Conservation (phyloP, 805 yeast genomes). For the Metschnikowia dekortorum region DNA sequence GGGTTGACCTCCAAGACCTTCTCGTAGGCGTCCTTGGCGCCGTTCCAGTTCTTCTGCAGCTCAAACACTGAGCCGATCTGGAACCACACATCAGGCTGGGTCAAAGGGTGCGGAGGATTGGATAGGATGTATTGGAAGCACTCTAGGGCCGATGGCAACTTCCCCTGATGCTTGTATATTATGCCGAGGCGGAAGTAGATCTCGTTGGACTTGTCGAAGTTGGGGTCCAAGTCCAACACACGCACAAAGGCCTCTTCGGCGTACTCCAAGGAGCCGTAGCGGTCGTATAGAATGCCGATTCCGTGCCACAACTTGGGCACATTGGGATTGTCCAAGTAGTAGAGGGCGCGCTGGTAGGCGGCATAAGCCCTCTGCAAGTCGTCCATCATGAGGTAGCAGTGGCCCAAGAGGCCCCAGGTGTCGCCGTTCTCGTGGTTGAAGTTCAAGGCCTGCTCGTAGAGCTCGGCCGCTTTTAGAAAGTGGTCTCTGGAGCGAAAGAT, state of each 20-base stretch:
- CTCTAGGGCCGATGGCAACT: conserved; percentile 81
- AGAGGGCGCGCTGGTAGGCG: conserved; percentile 93
- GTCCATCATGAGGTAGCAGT: conserved; percentile 94
- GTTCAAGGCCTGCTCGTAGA: conserved; percentile 81
- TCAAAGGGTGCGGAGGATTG: conserved; percentile 91
- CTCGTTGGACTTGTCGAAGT: conserved; percentile 93
- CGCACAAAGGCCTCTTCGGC: conserved; percentile 98
- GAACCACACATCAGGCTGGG: conserved; percentile 98
- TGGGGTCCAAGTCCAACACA: conserved; percentile 91
- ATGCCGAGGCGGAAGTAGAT: conserved; percentile 95
- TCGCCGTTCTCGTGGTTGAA: conserved; percentile 87
- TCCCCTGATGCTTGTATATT: conserved; percentile 91
- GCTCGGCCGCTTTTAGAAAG: conserved; percentile 91
- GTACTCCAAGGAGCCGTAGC: conserved; percentile 93
- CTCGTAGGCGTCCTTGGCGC: conserved; percentile 94
- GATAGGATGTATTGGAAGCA: conserved; percentile 89
- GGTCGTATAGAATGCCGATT: conserved; percentile 90
- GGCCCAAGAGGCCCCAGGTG: conserved; percentile 95
- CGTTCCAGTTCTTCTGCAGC: conserved; percentile 84
- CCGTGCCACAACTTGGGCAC: conserved; percentile 99
- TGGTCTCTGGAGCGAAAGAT: conserved; percentile 84
- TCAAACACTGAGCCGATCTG: conserved; percentile 96
- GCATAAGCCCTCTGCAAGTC: conserved; percentile 93
- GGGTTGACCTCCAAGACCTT: conserved; percentile 86
- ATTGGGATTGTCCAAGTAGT: conserved; percentile 85